Evolutionary conservation across 352 stramenopile species (phyloP).

Genomic region (Vaucheria bursata): DNA sequence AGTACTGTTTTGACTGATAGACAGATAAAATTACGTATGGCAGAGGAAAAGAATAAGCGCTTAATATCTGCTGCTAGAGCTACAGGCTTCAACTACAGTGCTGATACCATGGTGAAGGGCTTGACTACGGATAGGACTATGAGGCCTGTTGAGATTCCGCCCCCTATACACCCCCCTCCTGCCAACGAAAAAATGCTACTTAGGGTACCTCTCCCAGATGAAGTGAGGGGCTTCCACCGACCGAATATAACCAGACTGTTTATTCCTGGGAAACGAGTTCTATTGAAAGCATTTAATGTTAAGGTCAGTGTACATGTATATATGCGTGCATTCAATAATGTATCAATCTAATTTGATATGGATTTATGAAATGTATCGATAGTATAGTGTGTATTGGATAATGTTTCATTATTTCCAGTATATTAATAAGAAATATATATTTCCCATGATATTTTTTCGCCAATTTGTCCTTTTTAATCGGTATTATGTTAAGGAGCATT

Average conservation of each 20-base stretch:
- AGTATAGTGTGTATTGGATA: too few relatives aligned
- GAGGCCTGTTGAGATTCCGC: constrained; percentile 16
- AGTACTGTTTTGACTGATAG: constrained; percentile 13
- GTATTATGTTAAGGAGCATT: too few relatives aligned
- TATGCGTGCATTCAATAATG: too few relatives aligned
- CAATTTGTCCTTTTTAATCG: too few relatives aligned
- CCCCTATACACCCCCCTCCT: constrained; percentile 20
- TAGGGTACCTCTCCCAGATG: constrained; percentile 1
- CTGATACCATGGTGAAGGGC: constrained; percentile 28
- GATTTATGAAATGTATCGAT: too few relatives aligned
- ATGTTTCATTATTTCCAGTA: too few relatives aligned
- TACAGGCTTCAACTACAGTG: constrained; percentile 42
- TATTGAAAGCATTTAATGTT: neutral
- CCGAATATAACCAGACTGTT: constrained; percentile 14
- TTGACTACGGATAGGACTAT: constrained; percentile 18
- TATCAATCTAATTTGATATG: too few relatives aligned
- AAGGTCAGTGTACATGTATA: too few relatives aligned
- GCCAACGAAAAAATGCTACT: constrained; percentile 22
- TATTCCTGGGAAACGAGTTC: neutral
- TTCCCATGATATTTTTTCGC: too few relatives aligned
- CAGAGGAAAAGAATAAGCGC: constrained; percentile 23
- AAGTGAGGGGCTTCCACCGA: constrained; percentile 16
- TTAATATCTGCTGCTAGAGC: constrained; percentile 15
- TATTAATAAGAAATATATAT: too few relatives aligned
- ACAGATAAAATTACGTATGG: constrained; percentile 30